These are phyloP conservation scores for Waltergamsia citrina DNA, from an alignment of 2,329 filamentous ascomycete species.

Conservation along the genomic window DNA sequence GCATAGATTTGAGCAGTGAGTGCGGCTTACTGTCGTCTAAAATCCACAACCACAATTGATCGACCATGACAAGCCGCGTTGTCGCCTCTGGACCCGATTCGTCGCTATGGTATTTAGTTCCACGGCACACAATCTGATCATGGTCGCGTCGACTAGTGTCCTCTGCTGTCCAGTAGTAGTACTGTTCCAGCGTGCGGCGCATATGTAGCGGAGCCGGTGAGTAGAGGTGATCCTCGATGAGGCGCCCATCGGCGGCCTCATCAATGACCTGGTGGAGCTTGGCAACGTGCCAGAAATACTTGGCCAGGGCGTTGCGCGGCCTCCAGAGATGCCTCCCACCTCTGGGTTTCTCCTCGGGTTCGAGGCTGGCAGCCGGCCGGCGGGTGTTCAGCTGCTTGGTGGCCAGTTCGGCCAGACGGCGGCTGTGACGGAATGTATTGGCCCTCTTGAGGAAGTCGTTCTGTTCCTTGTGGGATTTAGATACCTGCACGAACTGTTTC, in stretches of 20 bases:
- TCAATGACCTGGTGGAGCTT: conserved; percentile 10
- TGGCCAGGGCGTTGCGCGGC: conserved; percentile 8
- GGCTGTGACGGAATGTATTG: conserved; percentile 5
- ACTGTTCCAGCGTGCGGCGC: conserved; percentile 24
- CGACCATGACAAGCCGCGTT: conserved; percentile 8
- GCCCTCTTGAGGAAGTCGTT: conserved; percentile 6
- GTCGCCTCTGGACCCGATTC: conserved; percentile 7
- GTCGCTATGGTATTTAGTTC: conserved; percentile 10
- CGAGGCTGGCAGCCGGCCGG: conserved; percentile 1
- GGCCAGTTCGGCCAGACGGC: conserved; percentile 6
- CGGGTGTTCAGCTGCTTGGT: background rate
- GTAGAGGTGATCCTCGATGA: conserved; percentile 13
- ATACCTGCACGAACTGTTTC: conserved; percentile 9
- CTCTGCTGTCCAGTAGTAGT: conserved; percentile 22
- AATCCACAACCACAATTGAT: conserved; percentile 11
- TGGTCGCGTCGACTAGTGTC: conserved; percentile 21
- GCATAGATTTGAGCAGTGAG: background rate
- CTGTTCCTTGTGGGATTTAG: conserved; percentile 8
- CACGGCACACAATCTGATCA: conserved; percentile 15
- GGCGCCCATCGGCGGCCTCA: conserved; percentile 9
- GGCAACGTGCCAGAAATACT: conserved; percentile 10
- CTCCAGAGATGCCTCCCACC: conserved; percentile 5
- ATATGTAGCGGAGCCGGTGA: conserved; percentile 16
- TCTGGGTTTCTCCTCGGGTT: conserved; percentile 1
- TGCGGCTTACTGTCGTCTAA: conserved; percentile 8